Base-by-base conservation (phyloP, 2,329 filamentous ascomycete species). In the Colletotrichum chrysophilum region DNA sequence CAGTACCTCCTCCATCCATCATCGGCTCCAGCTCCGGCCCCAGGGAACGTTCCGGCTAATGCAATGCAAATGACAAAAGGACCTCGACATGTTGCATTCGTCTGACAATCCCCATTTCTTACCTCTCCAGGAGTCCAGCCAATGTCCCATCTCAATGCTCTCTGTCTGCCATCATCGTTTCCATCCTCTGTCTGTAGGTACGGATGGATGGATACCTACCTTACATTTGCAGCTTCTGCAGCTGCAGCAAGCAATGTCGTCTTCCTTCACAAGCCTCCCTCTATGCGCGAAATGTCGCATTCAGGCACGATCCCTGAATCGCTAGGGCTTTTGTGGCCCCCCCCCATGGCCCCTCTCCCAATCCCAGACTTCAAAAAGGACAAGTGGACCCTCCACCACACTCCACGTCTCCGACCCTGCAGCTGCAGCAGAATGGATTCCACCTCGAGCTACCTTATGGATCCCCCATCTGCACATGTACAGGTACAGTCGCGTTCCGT, bases 51-150 rank as follows among this genome's bases (percentile, higher is more conserved):
- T 76, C 60, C 66, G 74, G 55, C 74, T 76, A 75, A 76, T 76
- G 71, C 74, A 76, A 70, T 75, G 26, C 74, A 76, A 75, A 75
- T 75, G 70, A 75, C 64, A 60, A 58, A 60, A 68, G 67, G 71
- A 58, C 43, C 55, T 73, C 34, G 26, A 61, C 62, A 68, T 75
- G 62, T 71, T 66, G 48, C 61, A 61, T 61, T 26, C 24, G 24
- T 21, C 43, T 38, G 62, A 30, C 34, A 52, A 28, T 52, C 38
- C 9, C 36, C 36, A 66, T 66, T 28, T 52, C 21, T 36, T 13
- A 34, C 43, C 9, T 52, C 43, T 21, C 43, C 32, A 34, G 32
- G 32, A 34, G 12, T 14, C 32, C 43, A 21, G 43, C 43, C 43
- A 52, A 52, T 52, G 43, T 52, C 43, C 38, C 43, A 21, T 52